Conservation (phyloP, 2,329 filamentous ascomycete genomes). For the Fusarium sp. region DNA sequence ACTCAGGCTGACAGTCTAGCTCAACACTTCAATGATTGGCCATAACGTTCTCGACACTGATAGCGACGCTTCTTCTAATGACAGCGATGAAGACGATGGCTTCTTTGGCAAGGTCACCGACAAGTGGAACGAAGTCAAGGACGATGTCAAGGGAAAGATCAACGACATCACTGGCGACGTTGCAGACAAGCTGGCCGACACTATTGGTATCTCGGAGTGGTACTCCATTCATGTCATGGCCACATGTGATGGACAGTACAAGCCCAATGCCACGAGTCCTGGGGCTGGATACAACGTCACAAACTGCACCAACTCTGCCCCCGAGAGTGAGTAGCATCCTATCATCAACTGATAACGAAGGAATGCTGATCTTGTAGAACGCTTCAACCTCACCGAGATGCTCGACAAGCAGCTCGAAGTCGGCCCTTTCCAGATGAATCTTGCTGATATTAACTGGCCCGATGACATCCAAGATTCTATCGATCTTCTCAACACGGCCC, state of each 20-base stretch:
- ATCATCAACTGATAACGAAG: neutral
- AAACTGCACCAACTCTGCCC: slow-evolving; percentile 54
- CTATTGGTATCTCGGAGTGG: slow-evolving; percentile 61
- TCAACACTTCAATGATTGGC: slow-evolving; percentile 53
- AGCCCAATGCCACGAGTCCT: slow-evolving; percentile 53
- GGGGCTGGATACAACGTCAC: slow-evolving; percentile 54
- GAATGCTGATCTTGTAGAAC: slow-evolving; percentile 39
- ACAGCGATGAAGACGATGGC: slow-evolving; percentile 40
- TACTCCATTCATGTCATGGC: slow-evolving; percentile 62
- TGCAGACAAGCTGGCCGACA: slow-evolving; percentile 52
- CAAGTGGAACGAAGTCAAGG: slow-evolving; percentile 45
- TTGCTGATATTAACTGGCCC: slow-evolving; percentile 57
- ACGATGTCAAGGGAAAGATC: slow-evolving; percentile 50
- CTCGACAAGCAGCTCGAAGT: slow-evolving; percentile 57
- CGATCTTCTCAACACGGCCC: slow-evolving; percentile 58
- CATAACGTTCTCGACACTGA: slow-evolving; percentile 45
- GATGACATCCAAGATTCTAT: slow-evolving; percentile 57
- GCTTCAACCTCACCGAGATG: slow-evolving; percentile 58
- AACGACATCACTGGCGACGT: slow-evolving; percentile 53
- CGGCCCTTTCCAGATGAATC: slow-evolving; percentile 56
- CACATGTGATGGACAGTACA: slow-evolving; percentile 57
- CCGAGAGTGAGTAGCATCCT: slow-evolving; percentile 48
- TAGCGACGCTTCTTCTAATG: slow-evolving; percentile 36
- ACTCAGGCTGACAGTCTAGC: slow-evolving; percentile 34
- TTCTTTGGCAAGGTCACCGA: slow-evolving; percentile 44